Conservation (phyloP, 192 early-diverging fungal genomes). For the Piromyces finnis region DNA sequence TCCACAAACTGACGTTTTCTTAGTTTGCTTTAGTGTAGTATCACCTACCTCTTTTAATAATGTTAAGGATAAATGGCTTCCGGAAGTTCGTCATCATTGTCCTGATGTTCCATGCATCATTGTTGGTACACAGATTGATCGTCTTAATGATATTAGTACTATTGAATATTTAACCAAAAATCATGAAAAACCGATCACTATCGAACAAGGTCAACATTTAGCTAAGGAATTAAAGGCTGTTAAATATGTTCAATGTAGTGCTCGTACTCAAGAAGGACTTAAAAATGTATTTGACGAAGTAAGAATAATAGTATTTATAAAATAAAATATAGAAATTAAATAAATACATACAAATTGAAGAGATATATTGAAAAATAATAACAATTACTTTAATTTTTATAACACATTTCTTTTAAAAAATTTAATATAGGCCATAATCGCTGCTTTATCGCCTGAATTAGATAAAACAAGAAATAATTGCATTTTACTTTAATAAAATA, state of each 20-base stretch:
- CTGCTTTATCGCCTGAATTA: too few relatives aligned
- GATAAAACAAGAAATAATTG: too few relatives aligned
- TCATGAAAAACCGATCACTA: conserved; percentile 62
- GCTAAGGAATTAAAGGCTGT: conserved; percentile 68
- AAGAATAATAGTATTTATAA: too few relatives aligned
- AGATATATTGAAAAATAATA: too few relatives aligned
- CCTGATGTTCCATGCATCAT: conserved; percentile 87
- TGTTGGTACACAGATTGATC: conserved; percentile 85
- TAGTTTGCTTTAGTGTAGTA: conserved; percentile 85
- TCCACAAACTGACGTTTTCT: conserved; percentile 87
- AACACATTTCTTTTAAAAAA: too few relatives aligned
- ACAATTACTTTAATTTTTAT: too few relatives aligned
- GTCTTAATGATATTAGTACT: conserved; percentile 62
- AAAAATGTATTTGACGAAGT: conserved; percentile 48
- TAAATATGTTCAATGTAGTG: conserved; percentile 87
- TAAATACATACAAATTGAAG: too few relatives aligned
- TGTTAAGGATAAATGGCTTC: conserved; percentile 91
- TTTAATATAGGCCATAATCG: too few relatives aligned
- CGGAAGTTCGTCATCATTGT: conserved; percentile 83
- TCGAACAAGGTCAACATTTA: conserved; percentile 64
- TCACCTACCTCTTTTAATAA: conserved; percentile 88
- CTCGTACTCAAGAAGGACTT: conserved; percentile 76
- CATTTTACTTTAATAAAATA: too few relatives aligned
- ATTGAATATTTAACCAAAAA: conserved; percentile 64
- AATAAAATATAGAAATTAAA: too few relatives aligned